phyloP scores from a whole-genome alignment of 148 eudicot genomes.

The Arctostaphylos glauca region DNA sequence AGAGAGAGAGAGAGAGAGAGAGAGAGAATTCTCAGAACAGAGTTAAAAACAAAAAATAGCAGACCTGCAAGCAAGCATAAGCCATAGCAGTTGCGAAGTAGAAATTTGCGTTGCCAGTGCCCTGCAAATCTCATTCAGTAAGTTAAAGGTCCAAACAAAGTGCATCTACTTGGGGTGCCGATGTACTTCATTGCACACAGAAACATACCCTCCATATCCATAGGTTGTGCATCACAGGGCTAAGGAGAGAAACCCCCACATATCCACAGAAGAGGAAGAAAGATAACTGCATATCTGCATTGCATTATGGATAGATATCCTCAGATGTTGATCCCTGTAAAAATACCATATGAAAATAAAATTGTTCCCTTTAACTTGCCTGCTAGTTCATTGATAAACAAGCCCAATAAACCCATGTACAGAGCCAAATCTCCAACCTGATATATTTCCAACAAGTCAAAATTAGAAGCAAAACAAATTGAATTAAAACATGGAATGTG shows the following conservation, averaged over 20 bases:
- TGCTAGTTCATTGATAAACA: slow-evolving; percentile 79
- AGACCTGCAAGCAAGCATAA: slow-evolving; percentile 88
- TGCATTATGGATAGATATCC: slow-evolving; percentile 10
- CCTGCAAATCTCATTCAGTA: slow-evolving; percentile 45
- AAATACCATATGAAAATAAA: not conserved
- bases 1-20: not conserved
- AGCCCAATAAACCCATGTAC: slow-evolving; percentile 65
- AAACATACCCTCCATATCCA: slow-evolving; percentile 98
- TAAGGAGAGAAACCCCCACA: slow-evolving; percentile 83
- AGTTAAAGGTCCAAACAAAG: slow-evolving; percentile 15
- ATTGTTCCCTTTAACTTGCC: slow-evolving; percentile 40
- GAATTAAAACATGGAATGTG: not conserved
- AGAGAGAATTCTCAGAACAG: not conserved
- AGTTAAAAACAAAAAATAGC: slow-evolving; percentile 8
- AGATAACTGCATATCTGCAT: slow-evolving; percentile 87
- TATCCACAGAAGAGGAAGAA: slow-evolving; percentile 91
- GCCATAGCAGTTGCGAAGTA: slow-evolving; percentile 90
- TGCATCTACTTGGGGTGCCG: not conserved
- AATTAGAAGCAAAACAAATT: not conserved
- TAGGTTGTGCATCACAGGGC: slow-evolving; percentile 96
- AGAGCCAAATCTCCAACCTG: slow-evolving; percentile 95
- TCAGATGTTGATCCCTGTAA: slow-evolving; percentile 17
- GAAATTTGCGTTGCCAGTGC: slow-evolving; percentile 98
- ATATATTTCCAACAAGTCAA: slow-evolving; percentile 14
- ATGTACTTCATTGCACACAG: not conserved